Evolutionary conservation across 164 flowering plant species (phyloP).

Genomic region (Macadamia tetraphylla): DNA sequence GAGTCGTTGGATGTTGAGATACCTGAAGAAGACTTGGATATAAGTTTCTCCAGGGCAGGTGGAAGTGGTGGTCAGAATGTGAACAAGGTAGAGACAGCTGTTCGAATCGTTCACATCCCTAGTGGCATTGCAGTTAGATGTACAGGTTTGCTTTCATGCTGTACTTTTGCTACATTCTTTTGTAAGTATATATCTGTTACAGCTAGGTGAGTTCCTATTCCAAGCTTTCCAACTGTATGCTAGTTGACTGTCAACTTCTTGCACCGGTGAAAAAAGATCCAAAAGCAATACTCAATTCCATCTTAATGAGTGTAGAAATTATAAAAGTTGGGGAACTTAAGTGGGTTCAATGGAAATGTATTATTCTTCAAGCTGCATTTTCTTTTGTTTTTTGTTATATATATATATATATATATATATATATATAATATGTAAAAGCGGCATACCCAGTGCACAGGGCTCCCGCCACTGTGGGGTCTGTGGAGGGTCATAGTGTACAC

Average conservation of each 20-base stretch:
- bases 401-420: too few relatives aligned
- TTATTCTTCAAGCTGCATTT: too few relatives aligned
- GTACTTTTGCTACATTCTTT: too few relatives aligned
- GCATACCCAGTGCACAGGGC: too few relatives aligned
- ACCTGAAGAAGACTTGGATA: conserved; percentile 94
- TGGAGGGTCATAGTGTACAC: too few relatives aligned
- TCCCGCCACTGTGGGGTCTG: too few relatives aligned
- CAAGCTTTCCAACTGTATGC: not conserved
- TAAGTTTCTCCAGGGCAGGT: conserved; percentile 82
- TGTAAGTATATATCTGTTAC: not conserved
- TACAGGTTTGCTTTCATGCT: conserved; percentile 48
- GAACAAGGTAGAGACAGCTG: conserved; percentile 96
- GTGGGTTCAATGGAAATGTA: too few relatives aligned
- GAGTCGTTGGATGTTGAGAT: conserved; percentile 76
- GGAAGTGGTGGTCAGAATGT: conserved; percentile 98
- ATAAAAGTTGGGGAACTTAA: not conserved
- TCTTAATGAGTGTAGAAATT: not conserved
- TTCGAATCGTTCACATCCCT: conserved; percentile 92
- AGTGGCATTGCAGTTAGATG: conserved; percentile 91
- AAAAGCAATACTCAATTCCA: not conserved
- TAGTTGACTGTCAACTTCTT: too few relatives aligned
- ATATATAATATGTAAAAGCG: too few relatives aligned
- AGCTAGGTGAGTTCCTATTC: not conserved
- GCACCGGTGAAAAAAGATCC: too few relatives aligned
- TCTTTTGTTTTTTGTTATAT: too few relatives aligned